Evolutionary conservation across 208 protist genomes (phyloP).

Genomic region (Trypanosoma avium): DNA sequence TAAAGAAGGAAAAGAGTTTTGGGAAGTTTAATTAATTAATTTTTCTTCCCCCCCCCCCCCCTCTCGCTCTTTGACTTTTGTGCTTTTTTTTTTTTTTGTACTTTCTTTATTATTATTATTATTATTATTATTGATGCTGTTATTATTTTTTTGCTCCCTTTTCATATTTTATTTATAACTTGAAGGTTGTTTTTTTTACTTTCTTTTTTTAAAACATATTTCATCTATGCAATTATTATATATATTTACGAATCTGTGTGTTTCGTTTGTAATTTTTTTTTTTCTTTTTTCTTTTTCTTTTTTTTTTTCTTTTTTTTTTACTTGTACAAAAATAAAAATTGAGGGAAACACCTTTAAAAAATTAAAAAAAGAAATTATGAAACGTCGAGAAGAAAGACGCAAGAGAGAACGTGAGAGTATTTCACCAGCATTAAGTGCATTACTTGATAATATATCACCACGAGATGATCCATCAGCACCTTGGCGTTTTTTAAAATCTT

Average conservation of each 20-base stretch:
- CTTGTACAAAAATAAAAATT: not conserved
- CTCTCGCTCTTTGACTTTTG: constrained; percentile 13
- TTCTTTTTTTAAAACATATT: too few species aligned
- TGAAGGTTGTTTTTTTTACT: too few species aligned
- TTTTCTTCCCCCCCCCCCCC: too few species aligned
- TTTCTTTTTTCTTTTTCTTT: constrained; percentile 2
- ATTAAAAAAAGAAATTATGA: constrained; percentile 37
- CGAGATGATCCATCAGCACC: constrained; percentile 38
- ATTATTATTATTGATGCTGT: too few species aligned
- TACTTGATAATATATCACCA: constrained; percentile 44
- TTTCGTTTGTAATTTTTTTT: not conserved
- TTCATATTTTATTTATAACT: too few species aligned
- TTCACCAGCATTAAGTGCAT: constrained; percentile 40
- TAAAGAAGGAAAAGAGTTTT: constrained; percentile 89
- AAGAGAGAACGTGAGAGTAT: constrained; percentile 73
- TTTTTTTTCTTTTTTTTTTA: not conserved
- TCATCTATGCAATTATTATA: too few species aligned
- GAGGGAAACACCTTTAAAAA: not conserved
- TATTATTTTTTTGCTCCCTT: too few species aligned
- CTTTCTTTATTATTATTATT: not conserved
- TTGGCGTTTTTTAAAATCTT: constrained; percentile 15
- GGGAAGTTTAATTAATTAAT: constrained; percentile 64
- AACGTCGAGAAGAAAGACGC: constrained; percentile 53
- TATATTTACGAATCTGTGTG: too few species aligned
- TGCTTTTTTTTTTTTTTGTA: constrained; percentile 10